Base-by-base conservation (phyloP, 2,329 filamentous ascomycete genomes). In the Arthrinium puccinioides region DNA sequence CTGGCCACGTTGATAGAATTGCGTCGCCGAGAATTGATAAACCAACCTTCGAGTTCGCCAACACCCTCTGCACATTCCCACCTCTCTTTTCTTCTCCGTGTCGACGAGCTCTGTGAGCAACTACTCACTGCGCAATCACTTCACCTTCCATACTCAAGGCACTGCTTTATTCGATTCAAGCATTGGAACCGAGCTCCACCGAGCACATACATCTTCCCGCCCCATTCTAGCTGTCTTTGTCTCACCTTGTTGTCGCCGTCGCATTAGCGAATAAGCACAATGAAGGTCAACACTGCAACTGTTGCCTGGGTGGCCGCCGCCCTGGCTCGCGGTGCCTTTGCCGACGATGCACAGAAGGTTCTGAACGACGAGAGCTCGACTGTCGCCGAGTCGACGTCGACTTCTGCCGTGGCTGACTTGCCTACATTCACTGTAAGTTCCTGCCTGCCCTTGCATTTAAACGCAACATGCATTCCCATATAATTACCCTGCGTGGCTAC, bases 241-340 rank as follows among this genome's bases (percentile, higher is more conserved):
- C 36, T 29, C 35, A 36, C 44, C 20, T 25, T 35, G 32, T 38
- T 23, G 14, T 18, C 18, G 33, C 16, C 36, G 31, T 37, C n/a
- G 36, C 15, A 32, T 29, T 36, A 37, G 28, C 34, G 39, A 38
- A 32, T 36, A 42, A 52, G 47, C 73, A 80, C 57, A 59, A 94
- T 94, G 87, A 87, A 84, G 79, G 79, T 94, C 67, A 83, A 84
- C 68, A 72, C 84, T 62, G 78, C 84, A 57, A 76, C 87, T 55
- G 83, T 82, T 50, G 78, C 84, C 50, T 76, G 84, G 57, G 82
- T 86, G 60, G 84, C 85, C 55, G 79, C 84, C 54, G 64, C 87
- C 50, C 64, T 84, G 57, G 82, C 82, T 49, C 76, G 80, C 61
- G 77, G 79, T 50, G 81, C 82, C 56, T 74, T 79, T 49, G 77